Evolutionary conservation across 2,329 filamentous ascomycete genomes (phyloP).

Genomic region (Stemphylium beticola): DNA sequence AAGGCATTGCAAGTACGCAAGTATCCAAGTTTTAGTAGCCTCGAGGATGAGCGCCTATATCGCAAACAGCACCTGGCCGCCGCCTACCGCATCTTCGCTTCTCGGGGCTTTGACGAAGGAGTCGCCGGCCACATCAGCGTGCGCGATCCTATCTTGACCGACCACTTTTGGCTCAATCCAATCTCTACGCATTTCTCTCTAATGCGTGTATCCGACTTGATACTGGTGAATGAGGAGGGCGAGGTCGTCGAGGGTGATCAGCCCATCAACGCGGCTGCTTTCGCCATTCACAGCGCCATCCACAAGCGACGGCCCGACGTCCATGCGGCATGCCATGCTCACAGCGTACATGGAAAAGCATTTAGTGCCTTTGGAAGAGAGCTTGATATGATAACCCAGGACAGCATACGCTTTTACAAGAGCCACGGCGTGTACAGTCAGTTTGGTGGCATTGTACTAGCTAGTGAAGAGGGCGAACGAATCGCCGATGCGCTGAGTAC

Average conservation of each 20-base stretch:
- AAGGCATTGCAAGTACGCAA: constrained; percentile 55
- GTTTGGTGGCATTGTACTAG: constrained; percentile 52
- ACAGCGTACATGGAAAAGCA: constrained; percentile 56
- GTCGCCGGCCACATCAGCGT: constrained; percentile 56
- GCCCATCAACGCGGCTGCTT: constrained; percentile 55
- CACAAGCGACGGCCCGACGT: constrained; percentile 47
- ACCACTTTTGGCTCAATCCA: constrained; percentile 52
- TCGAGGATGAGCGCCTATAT: constrained; percentile 52
- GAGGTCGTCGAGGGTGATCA: constrained; percentile 50
- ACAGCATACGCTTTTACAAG: constrained; percentile 52
- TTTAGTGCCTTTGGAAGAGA: constrained; percentile 55
- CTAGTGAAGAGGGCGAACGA: constrained; percentile 52
- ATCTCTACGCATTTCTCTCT: constrained; percentile 54
- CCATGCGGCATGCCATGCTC: constrained; percentile 54
- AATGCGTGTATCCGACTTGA: constrained; percentile 51
- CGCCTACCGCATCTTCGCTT: constrained; percentile 51
- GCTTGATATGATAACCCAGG: constrained; percentile 58
- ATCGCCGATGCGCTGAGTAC: constrained; percentile 49
- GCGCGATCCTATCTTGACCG: constrained; percentile 43
- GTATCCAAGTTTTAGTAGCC: constrained; percentile 50
- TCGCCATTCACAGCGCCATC: constrained; percentile 55
- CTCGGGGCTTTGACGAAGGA: constrained; percentile 50
- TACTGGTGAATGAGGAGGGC: constrained; percentile 53
- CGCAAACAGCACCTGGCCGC: constrained; percentile 56
- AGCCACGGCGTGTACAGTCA: constrained; percentile 51